Percentiles rank a stretch among this genome's conserved stretches.
Conservation (phyloP, 345 rosid species). For the Nasturtium officinale region DNA sequence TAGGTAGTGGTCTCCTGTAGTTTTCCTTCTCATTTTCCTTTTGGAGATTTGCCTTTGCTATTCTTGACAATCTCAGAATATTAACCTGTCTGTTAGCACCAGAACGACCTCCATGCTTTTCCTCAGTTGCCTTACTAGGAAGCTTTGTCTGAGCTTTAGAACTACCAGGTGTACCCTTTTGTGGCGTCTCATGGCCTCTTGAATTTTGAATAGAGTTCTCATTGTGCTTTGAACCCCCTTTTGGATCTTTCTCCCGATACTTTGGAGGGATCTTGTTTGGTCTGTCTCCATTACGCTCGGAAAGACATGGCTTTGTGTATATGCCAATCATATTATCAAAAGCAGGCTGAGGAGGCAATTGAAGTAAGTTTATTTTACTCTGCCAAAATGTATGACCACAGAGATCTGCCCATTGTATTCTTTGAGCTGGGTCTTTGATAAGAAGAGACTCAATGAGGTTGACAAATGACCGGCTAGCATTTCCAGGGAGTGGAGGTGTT, state of each 20-base stretch:
- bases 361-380: slow-evolving; percentile 52
- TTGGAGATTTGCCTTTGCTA: slow-evolving; percentile 85
- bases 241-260: slow-evolving; percentile 68
- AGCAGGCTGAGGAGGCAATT: slow-evolving; percentile 87
- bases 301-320: slow-evolving; percentile 72
- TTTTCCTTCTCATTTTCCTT: slow-evolving; percentile 98
- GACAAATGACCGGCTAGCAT: slow-evolving; percentile 76
- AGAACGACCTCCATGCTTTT: slow-evolving; percentile 67
- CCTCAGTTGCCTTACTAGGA: slow-evolving; percentile 59
- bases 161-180: slow-evolving; percentile 60
- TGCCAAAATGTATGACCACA: slow-evolving; percentile 92
- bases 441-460: slow-evolving; percentile 83
- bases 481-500: slow-evolving; percentile 87
- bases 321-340: slow-evolving; percentile 77
- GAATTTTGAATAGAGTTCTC: slow-evolving; percentile 59
- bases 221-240: slow-evolving; percentile 60
- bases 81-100: slow-evolving; percentile 67
- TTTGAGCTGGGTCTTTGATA: slow-evolving; percentile 88
- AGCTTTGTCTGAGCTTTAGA: slow-evolving; percentile 62
- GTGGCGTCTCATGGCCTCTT: slow-evolving; percentile 68
- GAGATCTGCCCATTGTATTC: slow-evolving; percentile 89
- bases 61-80: slow-evolving; percentile 88
- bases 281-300: slow-evolving; percentile 75
- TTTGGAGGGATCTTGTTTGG: slow-evolving; percentile 79
- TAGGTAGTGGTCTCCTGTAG: slow-evolving; percentile 81